Evolutionary conservation across 345 rosid species (phyloP).

Genomic region (Eucalyptus guilfoylei): DNA sequence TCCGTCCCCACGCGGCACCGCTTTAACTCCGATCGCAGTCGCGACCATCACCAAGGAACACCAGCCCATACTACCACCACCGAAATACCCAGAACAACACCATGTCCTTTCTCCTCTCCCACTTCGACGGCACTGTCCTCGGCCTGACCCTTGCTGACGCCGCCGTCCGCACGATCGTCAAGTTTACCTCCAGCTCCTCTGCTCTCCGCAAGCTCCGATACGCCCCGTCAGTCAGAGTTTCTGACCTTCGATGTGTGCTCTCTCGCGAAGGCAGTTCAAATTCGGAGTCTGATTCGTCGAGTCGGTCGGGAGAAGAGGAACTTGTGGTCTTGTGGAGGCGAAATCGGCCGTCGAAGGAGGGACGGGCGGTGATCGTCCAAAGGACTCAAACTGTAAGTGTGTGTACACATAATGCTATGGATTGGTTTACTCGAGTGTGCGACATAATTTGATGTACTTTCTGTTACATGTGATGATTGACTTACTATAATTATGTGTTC

Average conservation of each 20-base stretch:
- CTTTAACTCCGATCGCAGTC: not conserved
- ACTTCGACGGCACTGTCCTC: slow-evolving; percentile 69
- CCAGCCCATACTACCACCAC: not conserved
- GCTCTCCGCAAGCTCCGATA: slow-evolving; percentile 40
- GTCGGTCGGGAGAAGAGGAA: slow-evolving; percentile 7
- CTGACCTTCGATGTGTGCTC: slow-evolving; percentile 59
- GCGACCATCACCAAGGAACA: not conserved
- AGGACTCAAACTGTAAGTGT: slow-evolving; percentile 50
- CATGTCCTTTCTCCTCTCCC: slow-evolving; percentile 42
- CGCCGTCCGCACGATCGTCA: slow-evolving; percentile 42
- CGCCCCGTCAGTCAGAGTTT: slow-evolving; percentile 36
- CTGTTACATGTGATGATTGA: no score
- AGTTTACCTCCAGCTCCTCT: slow-evolving; percentile 27
- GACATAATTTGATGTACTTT: not conserved
- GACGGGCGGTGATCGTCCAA: slow-evolving; percentile 51
- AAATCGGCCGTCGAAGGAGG: slow-evolving; percentile 27
- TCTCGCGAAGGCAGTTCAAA: not conserved
- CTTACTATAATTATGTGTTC: no score
- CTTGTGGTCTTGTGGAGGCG: slow-evolving; percentile 43
- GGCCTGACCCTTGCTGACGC: slow-evolving; percentile 58
- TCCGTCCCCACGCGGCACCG: not conserved
- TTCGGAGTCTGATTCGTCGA: not conserved
- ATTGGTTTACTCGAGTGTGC: not conserved
- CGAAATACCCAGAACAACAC: not conserved
- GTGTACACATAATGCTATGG: not conserved